These are phyloP conservation scores for Argentina anserina DNA, from an alignment of 306 rosid species.

Conservation along the genomic window DNA sequence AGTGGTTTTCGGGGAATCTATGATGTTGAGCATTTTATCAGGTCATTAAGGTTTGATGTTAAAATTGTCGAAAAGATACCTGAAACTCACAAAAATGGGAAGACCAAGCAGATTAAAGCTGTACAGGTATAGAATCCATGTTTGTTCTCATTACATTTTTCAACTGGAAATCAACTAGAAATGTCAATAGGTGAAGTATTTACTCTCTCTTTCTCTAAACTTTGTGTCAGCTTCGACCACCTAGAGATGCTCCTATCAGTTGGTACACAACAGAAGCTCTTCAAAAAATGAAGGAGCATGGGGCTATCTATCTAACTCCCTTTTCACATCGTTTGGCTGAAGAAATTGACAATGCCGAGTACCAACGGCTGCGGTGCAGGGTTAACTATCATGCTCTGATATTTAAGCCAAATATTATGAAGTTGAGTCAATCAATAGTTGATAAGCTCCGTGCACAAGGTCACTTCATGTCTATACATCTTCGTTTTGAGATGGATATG, in stretches of 20 bases:
- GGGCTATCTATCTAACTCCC: slow-evolving; percentile 94
- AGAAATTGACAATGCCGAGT: slow-evolving; percentile 88
- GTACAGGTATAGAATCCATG: slow-evolving; percentile 54
- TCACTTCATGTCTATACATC: slow-evolving; percentile 93
- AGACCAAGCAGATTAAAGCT: slow-evolving; percentile 84
- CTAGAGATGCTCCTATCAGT: slow-evolving; percentile 83
- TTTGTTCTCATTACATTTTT: background rate
- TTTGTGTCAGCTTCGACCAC: slow-evolving; percentile 72
- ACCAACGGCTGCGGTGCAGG: slow-evolving; percentile 94
- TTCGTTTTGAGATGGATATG: slow-evolving; percentile 99
- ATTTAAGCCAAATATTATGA: slow-evolving; percentile 88
- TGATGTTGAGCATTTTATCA: slow-evolving; percentile 91
- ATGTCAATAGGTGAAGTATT: slow-evolving; percentile 19
- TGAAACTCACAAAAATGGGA: slow-evolving; percentile 65
- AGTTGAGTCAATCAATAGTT: slow-evolving; percentile 81
- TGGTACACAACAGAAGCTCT: slow-evolving; percentile 87
- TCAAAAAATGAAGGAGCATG: slow-evolving; percentile 81
- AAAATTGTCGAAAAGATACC: slow-evolving; percentile 83
- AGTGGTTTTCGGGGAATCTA: slow-evolving; percentile 95
- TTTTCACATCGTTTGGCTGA: slow-evolving; percentile 97
- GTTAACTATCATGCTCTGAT: slow-evolving; percentile 94
- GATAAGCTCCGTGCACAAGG: slow-evolving; percentile 92
- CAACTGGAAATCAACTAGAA: slow-evolving; percentile 9
- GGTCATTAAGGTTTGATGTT: slow-evolving; percentile 68
- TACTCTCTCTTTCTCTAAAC: background rate